These are phyloP conservation scores for Cryptosporidium viatorum DNA, from an alignment of 169 alveolate species.

Conservation along the genomic window DNA sequence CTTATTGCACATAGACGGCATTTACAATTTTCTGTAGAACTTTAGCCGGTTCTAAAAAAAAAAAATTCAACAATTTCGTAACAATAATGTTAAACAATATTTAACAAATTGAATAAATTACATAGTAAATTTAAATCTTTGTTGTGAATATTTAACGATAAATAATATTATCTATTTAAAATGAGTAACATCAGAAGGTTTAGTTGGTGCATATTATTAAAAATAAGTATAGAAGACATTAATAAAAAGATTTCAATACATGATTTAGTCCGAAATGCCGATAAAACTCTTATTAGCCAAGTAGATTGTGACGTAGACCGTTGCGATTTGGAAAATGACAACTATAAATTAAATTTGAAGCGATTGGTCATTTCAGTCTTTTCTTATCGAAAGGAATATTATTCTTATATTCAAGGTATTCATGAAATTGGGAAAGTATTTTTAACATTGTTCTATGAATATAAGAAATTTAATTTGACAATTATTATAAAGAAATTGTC, in stretches of 20 bases:
- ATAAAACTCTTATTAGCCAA: conserved; percentile 18
- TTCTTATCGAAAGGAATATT: conserved; percentile 2
- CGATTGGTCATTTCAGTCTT: conserved; percentile 23
- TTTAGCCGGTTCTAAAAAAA: neutral
- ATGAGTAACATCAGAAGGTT: conserved; percentile 3
- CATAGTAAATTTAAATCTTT: neutral
- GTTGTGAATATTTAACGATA: neutral
- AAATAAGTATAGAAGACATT: conserved; percentile 23
- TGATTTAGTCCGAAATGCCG: conserved; percentile 17
- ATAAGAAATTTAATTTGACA: neutral
- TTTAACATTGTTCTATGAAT: conserved; percentile 4
- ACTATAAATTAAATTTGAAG: neutral
- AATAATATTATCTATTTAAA: neutral
- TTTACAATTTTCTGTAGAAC: neutral
- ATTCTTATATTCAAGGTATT: conserved; percentile 63
- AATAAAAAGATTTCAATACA: neutral
- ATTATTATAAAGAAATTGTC: neutral
- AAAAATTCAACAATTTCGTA: neutral
- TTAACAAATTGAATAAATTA: neutral
- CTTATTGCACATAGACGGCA: neutral
- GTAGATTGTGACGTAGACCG: conserved; percentile 70
- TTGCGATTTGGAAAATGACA: neutral
- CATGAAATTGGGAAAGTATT: conserved; percentile 67
- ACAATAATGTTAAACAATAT: neutral
- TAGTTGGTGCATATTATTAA: conserved; percentile 46